Conservation (phyloP, 257 asterid genomes). For the Haberlea rhodopensis region DNA sequence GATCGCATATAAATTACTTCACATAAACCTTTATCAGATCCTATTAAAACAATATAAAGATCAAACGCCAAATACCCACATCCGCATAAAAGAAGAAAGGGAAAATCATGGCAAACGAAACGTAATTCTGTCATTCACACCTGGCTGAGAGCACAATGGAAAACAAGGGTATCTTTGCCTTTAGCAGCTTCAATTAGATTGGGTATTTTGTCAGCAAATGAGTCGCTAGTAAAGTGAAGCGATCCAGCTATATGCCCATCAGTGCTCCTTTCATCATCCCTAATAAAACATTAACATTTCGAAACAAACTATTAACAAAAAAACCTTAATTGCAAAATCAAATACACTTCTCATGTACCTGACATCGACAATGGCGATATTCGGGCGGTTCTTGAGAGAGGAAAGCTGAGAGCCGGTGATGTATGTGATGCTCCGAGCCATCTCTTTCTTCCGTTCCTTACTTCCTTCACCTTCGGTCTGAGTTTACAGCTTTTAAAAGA, state of each 20-base stretch:
- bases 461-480: too few relatives aligned
- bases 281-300: constrained; percentile 21
- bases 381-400: constrained; percentile 58
- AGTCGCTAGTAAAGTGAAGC: constrained; percentile 78
- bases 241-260: constrained; percentile 98
- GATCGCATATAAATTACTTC: too few relatives aligned
- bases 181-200: constrained; percentile 60
- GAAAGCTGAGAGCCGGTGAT: constrained; percentile 76
- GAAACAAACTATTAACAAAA: background rate
- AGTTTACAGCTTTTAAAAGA: background rate
- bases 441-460: too few relatives aligned
- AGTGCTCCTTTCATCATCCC: constrained; percentile 87
- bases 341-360: constrained; percentile 38
- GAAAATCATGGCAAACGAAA: background rate
- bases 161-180: constrained; percentile 87
- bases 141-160: constrained; percentile 99
- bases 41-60: background rate
- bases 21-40: too few relatives aligned
- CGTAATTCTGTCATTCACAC: constrained; percentile 27
- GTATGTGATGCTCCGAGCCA: constrained; percentile 74
- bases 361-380: constrained; percentile 77
- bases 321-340: background rate
- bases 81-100: background rate
- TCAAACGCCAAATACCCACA: background rate
- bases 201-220: constrained; percentile 67